Conservation (phyloP, 176 grass and related monocot species). For the Thalia dealbata region DNA sequence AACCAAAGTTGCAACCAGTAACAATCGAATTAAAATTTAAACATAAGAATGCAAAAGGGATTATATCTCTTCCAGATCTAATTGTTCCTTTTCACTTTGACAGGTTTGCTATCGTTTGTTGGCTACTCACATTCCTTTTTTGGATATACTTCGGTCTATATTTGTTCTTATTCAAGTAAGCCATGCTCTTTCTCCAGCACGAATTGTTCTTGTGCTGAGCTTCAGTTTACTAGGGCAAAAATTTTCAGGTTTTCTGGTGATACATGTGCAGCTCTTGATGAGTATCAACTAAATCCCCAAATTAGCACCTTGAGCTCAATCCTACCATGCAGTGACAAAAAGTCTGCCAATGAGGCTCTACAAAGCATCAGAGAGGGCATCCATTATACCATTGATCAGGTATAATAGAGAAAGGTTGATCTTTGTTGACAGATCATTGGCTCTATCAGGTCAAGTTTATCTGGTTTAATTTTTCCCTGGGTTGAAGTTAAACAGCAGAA, state of each 20-base stretch:
- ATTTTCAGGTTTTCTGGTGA: slow-evolving; percentile 51
- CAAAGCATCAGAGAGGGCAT: slow-evolving; percentile 52
- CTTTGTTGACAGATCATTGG: no score
- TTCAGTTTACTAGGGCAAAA: slow-evolving; percentile 5
- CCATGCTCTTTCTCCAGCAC: background rate
- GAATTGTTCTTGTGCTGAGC: background rate
- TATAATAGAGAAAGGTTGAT: background rate
- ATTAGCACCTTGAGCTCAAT: slow-evolving; percentile 78
- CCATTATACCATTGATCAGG: slow-evolving; percentile 72
- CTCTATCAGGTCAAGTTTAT: no score
- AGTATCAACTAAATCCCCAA: slow-evolving; percentile 67
- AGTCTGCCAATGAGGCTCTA: slow-evolving; percentile 31
- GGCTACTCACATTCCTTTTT: slow-evolving; percentile 55
- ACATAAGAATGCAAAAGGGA: no score
- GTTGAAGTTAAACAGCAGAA: no score
- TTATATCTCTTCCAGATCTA: no score
- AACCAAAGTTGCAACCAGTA: no score
- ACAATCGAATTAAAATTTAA: no score
- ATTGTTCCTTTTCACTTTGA: background rate
- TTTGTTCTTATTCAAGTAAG: slow-evolving; percentile 70
- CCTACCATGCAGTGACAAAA: slow-evolving; percentile 51
- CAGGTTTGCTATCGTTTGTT: slow-evolving; percentile 63
- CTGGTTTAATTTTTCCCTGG: no score
- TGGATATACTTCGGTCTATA: slow-evolving; percentile 82
- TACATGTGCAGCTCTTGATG: slow-evolving; percentile 56